Conservation (phyloP, 345 rosid species). For the Euphorbia tirucalli region DNA sequence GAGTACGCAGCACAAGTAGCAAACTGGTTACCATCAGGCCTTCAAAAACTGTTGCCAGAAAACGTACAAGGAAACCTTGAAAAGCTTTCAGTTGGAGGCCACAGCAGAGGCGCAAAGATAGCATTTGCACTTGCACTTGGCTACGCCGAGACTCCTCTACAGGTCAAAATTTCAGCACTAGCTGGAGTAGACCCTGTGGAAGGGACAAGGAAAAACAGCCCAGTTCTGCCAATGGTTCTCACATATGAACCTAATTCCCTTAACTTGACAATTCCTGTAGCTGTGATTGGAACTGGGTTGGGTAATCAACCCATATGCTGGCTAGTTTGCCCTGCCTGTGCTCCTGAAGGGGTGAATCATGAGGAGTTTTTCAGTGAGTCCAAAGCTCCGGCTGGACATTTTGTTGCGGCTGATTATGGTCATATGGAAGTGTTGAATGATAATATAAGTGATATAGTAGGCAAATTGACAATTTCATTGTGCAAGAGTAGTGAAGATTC, state of each 20-base stretch:
- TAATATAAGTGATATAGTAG: background rate
- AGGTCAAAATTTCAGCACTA: conserved; percentile 18
- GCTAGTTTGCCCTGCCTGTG: conserved; percentile 18
- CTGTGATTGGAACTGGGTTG: conserved; percentile 36
- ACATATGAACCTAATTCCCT: conserved; percentile 20
- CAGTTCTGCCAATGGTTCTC: conserved; percentile 26
- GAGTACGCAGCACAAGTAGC: conserved; percentile 27
- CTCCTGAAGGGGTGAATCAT: conserved; percentile 33
- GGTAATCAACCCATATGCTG: conserved; percentile 11
- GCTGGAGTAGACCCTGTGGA: conserved; percentile 42
- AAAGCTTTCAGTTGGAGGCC: conserved; percentile 34
- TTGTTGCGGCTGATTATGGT: conserved; percentile 35
- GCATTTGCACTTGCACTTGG: conserved; percentile 40
- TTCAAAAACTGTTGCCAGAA: conserved; percentile 18
- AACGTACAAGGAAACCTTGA: conserved; percentile 14
- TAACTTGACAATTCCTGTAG: conserved; percentile 26
- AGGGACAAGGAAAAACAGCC: background rate
- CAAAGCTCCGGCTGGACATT: conserved; percentile 34
- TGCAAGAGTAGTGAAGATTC: conserved; percentile 23
- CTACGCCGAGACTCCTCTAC: background rate
- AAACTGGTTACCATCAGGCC: conserved; percentile 31
- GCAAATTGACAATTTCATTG: background rate
- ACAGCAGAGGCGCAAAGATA: conserved; percentile 41
- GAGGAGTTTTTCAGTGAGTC: conserved; percentile 32
- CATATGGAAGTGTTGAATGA: conserved; percentile 47